Percentiles rank a stretch among this genome's conserved stretches.
Evolutionary conservation across 441 rosid species (phyloP).

Genomic region (Breynia disticha): DNA sequence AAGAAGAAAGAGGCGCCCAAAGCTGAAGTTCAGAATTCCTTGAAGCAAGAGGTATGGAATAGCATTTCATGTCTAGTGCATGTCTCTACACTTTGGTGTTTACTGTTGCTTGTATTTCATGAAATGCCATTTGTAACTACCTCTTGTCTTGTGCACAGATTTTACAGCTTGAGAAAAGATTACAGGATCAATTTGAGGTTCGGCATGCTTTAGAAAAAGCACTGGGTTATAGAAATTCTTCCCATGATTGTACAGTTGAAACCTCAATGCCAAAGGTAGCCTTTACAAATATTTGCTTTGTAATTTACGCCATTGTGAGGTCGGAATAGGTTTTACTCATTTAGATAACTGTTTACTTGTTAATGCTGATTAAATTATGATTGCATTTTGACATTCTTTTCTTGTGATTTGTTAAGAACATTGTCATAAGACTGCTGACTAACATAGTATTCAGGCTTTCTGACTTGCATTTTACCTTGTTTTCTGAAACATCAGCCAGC

Average conservation of each 20-base stretch:
- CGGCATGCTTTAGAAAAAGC: conserved; percentile 73
- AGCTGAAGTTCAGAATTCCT: conserved; percentile 37
- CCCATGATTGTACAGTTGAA: conserved; percentile 25
- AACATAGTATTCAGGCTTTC: not conserved
- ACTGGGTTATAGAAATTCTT: conserved; percentile 46
- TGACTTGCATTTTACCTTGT: conserved; percentile 7
- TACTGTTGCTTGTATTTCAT: conserved; percentile 1
- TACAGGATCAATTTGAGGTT: conserved; percentile 69
- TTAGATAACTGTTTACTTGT: too few species aligned
- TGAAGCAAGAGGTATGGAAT: conserved; percentile 68
- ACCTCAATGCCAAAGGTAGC: conserved; percentile 58
- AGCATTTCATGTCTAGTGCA: not conserved
- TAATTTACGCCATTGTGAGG: not conserved
- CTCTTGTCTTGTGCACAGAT: conserved; percentile 37
- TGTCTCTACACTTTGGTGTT: conserved; percentile 3
- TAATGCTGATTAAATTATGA: not conserved
- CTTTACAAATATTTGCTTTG: conserved; percentile 7
- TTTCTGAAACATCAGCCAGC: conserved; percentile 48
- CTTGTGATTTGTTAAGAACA: not conserved
- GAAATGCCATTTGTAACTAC: not conserved
- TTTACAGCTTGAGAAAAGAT: conserved; percentile 70
- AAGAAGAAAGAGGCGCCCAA: conserved; percentile 34
- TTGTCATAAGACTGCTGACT: not conserved
- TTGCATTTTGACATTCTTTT: not conserved
- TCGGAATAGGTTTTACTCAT: not conserved